Evolutionary conservation across 1,284 basidiomycete genomes (phyloP).

Genomic region (Trametes versicolor): DNA sequence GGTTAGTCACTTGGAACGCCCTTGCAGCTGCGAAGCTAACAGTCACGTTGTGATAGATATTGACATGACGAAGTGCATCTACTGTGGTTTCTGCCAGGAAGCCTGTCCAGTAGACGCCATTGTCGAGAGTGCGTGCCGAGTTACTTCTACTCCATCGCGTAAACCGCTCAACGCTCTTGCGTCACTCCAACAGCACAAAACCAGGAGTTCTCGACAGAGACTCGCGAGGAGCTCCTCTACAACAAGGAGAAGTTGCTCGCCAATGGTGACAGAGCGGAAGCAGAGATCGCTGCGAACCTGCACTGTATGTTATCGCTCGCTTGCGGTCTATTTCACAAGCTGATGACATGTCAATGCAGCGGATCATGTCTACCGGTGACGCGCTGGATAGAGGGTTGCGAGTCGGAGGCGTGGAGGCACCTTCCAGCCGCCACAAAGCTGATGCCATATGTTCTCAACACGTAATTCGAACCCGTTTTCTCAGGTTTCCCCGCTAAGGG

Average conservation of each 20-base stretch:
- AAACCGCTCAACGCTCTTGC: conserved; percentile 21
- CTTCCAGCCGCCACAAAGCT: conserved; percentile 39
- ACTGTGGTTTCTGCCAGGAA: conserved; percentile 98
- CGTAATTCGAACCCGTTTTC: conserved; percentile 32
- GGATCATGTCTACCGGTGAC: conserved; percentile 72
- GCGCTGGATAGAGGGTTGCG: conserved; percentile 25
- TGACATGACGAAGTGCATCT: conserved; percentile 97
- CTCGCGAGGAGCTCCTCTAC: conserved; percentile 97
- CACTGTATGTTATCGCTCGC: conserved; percentile 63
- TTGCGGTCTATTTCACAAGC: conserved; percentile 30
- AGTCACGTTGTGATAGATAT: conserved; percentile 68
- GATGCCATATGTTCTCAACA: conserved; percentile 30
- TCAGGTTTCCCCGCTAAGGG: conserved; percentile 15
- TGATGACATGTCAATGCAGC: conserved; percentile 48
- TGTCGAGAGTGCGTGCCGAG: conserved; percentile 86
- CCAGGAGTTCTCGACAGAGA: conserved; percentile 96
- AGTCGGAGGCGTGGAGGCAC: conserved; percentile 26
- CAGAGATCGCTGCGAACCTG: conserved; percentile 96
- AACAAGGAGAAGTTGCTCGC: conserved; percentile 98
- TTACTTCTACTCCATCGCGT: conserved; percentile 18
- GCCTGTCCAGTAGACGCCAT: conserved; percentile 99
- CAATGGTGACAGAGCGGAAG: conserved; percentile 96
- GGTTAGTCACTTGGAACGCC: conserved; percentile 55
- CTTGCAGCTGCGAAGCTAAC: conserved; percentile 24
- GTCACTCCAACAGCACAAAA: conserved; percentile 78